phyloP scores from a whole-genome alignment of 176 grass and related monocot species.

The Calamus simplicifolius region DNA sequence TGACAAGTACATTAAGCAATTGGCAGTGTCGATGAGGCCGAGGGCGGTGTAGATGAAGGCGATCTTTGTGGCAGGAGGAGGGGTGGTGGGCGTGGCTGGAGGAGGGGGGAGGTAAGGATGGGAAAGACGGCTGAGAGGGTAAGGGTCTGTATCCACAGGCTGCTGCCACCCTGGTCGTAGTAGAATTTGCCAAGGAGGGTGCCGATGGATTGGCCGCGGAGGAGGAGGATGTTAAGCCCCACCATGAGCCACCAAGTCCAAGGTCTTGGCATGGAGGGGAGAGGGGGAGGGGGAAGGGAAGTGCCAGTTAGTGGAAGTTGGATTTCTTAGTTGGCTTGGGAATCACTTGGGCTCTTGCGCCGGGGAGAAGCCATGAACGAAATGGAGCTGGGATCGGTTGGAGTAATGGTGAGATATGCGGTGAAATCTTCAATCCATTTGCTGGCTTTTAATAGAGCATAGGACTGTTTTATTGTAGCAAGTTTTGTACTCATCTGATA shows the following conservation, averaged over 20 bases:
- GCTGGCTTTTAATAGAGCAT: too few species aligned
- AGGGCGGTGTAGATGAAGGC: constrained; percentile 33
- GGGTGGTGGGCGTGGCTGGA: background rate
- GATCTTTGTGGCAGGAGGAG: constrained; percentile 19
- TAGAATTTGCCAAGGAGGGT: background rate
- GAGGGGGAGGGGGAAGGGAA: too few species aligned
- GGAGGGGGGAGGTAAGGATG: background rate
- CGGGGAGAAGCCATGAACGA: too few species aligned
- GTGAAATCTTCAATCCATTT: too few species aligned
- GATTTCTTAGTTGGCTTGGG: too few species aligned
- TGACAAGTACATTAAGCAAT: too few species aligned
- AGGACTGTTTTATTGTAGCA: too few species aligned
- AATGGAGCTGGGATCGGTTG: too few species aligned
- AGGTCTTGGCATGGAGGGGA: background rate
- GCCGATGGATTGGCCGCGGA: constrained; percentile 21
- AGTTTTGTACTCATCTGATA: too few species aligned
- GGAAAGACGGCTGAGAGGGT: constrained; percentile 11
- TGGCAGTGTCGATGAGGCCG: constrained; percentile 35
- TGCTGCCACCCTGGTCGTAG: constrained; percentile 18
- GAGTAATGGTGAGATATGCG: too few species aligned
- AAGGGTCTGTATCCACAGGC: constrained; percentile 20
- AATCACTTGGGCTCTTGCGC: too few species aligned
- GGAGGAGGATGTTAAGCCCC: constrained; percentile 1
- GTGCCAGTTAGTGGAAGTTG: too few species aligned
- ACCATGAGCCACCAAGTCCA: constrained; percentile 41